phyloP scores from a whole-genome alignment of 352 stramenopile genomes.

The Pythium aphanidermatum region DNA sequence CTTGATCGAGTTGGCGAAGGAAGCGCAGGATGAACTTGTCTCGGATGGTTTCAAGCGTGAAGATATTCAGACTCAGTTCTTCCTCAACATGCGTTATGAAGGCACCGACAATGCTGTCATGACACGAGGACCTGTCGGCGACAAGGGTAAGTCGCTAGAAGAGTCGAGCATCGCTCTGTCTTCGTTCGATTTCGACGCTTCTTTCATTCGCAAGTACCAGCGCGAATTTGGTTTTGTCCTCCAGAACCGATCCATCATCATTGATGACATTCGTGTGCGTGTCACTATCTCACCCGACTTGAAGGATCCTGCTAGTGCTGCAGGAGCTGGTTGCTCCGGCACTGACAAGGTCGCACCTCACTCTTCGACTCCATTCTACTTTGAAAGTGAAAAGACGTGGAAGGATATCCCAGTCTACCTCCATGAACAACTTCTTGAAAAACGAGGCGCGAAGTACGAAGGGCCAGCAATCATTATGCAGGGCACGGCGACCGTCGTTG shows the following conservation, averaged over 20 bases:
- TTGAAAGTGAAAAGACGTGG: slow-evolving; percentile 70
- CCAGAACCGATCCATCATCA: slow-evolving; percentile 87
- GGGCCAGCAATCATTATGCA: slow-evolving; percentile 98
- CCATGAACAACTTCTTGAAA: slow-evolving; percentile 86
- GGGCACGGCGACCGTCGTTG: slow-evolving; percentile 96
- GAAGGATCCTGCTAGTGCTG: slow-evolving; percentile 21
- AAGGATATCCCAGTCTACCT: slow-evolving; percentile 91
- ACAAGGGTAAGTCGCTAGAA: slow-evolving; percentile 28
- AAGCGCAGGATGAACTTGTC: slow-evolving; percentile 66
- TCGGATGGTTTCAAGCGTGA: slow-evolving; percentile 81
- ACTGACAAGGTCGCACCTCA: slow-evolving; percentile 24
- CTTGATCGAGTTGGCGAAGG: slow-evolving; percentile 45
- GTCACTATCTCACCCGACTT: slow-evolving; percentile 85
- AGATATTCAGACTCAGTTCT: slow-evolving; percentile 92
- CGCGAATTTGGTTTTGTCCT: slow-evolving; percentile 98
- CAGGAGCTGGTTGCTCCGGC: slow-evolving; percentile 8
- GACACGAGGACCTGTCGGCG: slow-evolving; percentile 68
- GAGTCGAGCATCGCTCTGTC: slow-evolving; percentile 26
- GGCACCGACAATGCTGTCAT: slow-evolving; percentile 98
- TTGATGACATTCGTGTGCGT: slow-evolving; percentile 98
- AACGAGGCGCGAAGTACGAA: slow-evolving; percentile 45
- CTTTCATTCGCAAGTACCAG: slow-evolving; percentile 92
- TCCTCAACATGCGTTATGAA: slow-evolving; percentile 98
- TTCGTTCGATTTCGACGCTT: slow-evolving; percentile 80
- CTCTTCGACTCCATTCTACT: slow-evolving; percentile 74